Evolutionary conservation across 805 yeast species (phyloP), one percentile per base, ranked within the genome.

Genomic region (Metschnikowia sp.): DNA sequence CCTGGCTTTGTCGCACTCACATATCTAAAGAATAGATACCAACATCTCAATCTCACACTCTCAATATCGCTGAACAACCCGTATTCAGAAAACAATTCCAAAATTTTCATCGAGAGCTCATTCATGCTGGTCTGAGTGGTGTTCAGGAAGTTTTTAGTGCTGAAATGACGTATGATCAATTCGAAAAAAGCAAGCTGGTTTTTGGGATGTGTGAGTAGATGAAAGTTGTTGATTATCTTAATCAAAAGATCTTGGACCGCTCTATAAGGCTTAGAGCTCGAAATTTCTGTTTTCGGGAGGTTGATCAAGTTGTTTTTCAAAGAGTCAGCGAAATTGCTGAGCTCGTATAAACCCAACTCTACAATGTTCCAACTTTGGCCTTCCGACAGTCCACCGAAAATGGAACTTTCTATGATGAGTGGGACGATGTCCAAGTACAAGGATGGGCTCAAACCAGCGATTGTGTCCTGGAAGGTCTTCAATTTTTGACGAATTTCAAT

Each of bases 11-110:
- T 84, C 40, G 85, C 71, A 61, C 86, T 88, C 51, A 90, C 76
- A 59, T 91, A 87, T 63, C 96, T 79, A 59, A 84, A 84, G 57
- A 92, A 88, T 53, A 91, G 72, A 63, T 88, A 92, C 97, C 98
- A 94, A 36, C 95, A 78, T 63, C 97, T 82, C 47, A 81, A 75
- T 58, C 90, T 82, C 4, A 91, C 97, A 51, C 82, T 85, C 48
- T 78, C 85, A 54, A 78, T 75, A 5, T 76, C 72, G 66, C 85
- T 88, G 64, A 88, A 90, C 51, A 92, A 78, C 12, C 97, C 98
- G 56, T 84, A 77, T 32, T 82, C 83, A 13, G 94, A 82, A 62
- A 94, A 92, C 19, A 87, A 77, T 56, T 87, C 86, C 48, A 92
- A 71, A 15, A 89, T 80, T 49, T 83, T 78, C 50, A 77, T 63